These are phyloP conservation scores for Penicillium samsonianum DNA, from an alignment of 495 filamentous ascomycete species.

Conservation along the genomic window DNA sequence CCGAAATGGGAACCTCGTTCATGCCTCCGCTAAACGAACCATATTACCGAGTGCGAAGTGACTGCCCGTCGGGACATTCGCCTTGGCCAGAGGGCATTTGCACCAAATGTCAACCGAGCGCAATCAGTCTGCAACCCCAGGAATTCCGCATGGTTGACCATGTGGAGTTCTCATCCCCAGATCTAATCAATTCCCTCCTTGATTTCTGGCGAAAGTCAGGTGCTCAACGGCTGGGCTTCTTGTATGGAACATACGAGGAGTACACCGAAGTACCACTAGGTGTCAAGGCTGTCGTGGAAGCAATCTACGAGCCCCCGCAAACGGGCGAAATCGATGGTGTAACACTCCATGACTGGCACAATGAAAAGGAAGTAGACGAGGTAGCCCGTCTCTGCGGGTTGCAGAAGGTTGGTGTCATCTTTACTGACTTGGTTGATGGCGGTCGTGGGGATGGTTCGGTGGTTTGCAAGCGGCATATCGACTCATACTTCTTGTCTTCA, in stretches of 20 bases:
- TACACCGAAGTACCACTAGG: constrained; percentile 92
- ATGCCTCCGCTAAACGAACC: constrained; percentile 96
- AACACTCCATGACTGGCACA: constrained; percentile 83
- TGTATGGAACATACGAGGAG: constrained; percentile 89
- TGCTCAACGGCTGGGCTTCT: constrained; percentile 79
- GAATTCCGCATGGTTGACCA: constrained; percentile 98
- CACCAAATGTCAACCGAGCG: constrained; percentile 96
- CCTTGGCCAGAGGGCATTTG: constrained; percentile 98
- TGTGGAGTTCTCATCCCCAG: constrained; percentile 86
- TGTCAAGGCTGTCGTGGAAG: constrained; percentile 94
- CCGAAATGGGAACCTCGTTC: constrained; percentile 85
- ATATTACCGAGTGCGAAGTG: constrained; percentile 81
- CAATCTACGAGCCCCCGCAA: constrained; percentile 96
- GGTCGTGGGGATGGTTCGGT: constrained; percentile 78
- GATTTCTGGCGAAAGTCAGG: constrained; percentile 86
- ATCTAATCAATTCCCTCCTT: constrained; percentile 81
- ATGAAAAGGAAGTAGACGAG: constrained; percentile 79
- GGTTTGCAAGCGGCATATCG: constrained; percentile 92
- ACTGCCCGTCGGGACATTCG: constrained; percentile 92
- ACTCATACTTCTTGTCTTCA: constrained; percentile 92
- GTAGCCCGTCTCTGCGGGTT: constrained; percentile 83
- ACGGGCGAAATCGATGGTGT: constrained; percentile 88
- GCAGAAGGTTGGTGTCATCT: constrained; percentile 90
- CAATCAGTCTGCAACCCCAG: constrained; percentile 93
- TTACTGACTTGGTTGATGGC: constrained; percentile 87